phyloP scores from a whole-genome alignment of 768 basidiomycete genomes.

The Leccinum uliginosum region DNA sequence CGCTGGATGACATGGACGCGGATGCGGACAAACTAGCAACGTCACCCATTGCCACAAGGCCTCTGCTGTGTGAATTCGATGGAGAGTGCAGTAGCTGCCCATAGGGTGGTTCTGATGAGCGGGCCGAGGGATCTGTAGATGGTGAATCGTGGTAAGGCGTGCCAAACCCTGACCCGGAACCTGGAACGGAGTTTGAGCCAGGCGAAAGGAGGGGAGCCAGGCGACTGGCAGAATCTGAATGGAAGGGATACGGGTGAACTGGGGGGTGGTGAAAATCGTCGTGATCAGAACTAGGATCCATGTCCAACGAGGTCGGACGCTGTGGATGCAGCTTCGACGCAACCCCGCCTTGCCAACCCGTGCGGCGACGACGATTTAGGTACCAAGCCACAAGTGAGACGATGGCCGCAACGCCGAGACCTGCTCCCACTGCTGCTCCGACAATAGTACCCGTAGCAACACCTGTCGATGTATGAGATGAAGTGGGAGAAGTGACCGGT shows the following conservation, averaged over 20 bases:
- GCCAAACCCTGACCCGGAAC: neutral
- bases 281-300: conserved; percentile 16
- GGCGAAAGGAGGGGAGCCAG: conserved; percentile 12
- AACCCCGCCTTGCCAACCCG: conserved; percentile 27
- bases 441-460: conserved; percentile 45
- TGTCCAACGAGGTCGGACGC: conserved; percentile 39
- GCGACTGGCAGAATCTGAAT: conserved; percentile 17
- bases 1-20: conserved; percentile 34
- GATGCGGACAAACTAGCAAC: conserved; percentile 20
- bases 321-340: conserved; percentile 26
- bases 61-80: conserved; percentile 19
- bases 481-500: conserved; percentile 14
- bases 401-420: conserved; percentile 50
- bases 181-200: neutral
- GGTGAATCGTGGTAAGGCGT: conserved; percentile 5
- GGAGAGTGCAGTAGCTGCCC: conserved; percentile 13
- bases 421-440: conserved; percentile 44
- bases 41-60: conserved; percentile 18
- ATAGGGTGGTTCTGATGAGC: conserved; percentile 5
- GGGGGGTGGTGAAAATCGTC: conserved; percentile 31
- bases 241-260: conserved; percentile 31
- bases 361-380: conserved; percentile 31
- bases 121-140: conserved; percentile 6
- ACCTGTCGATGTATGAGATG: conserved; percentile 20
- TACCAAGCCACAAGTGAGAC: conserved; percentile 51